A percentile compares a stretch with the other conserved stretches of the same genome.
Evolutionary conservation across 2,329 filamentous ascomycete species (phyloP).

Genomic region (Colletotrichum eremochloae): DNA sequence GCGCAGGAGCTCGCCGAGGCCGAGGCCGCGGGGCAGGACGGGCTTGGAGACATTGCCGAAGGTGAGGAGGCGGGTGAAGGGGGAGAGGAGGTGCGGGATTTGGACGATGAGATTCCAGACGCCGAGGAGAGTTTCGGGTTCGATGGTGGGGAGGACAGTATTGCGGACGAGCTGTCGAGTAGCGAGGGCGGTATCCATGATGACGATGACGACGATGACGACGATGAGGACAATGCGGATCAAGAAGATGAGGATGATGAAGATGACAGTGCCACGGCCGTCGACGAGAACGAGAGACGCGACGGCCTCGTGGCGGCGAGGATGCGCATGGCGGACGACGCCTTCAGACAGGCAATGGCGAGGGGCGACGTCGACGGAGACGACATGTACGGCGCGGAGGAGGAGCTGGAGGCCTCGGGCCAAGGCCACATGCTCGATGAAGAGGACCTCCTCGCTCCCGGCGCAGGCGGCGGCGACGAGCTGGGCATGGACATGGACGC

Average conservation of each 20-base stretch:
- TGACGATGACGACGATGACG: constrained; percentile 53
- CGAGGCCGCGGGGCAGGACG: constrained; percentile 59
- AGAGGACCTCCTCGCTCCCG: constrained; percentile 63
- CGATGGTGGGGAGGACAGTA: constrained; percentile 49
- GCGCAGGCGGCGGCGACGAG: constrained; percentile 44
- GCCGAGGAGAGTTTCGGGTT: constrained; percentile 68
- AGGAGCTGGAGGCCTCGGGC: constrained; percentile 68
- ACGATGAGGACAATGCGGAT: constrained; percentile 58
- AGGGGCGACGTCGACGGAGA: constrained; percentile 63
- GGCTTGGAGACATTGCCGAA: constrained; percentile 60
- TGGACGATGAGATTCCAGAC: constrained; percentile 82
- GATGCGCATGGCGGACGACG: constrained; percentile 71
- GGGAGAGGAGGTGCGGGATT: constrained; percentile 64
- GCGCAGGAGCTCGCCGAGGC: constrained; percentile 82
- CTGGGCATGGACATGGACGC: constrained; percentile 71
- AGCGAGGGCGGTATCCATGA: constrained; percentile 26
- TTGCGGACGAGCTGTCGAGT: constrained; percentile 50
- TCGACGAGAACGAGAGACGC: constrained; percentile 57
- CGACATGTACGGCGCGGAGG: constrained; percentile 66
- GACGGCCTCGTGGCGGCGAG: constrained; percentile 61
- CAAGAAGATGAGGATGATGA: constrained; percentile 51
- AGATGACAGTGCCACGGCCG: constrained; percentile 1
- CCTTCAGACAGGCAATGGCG: constrained; percentile 70
- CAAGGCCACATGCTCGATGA: constrained; percentile 73
- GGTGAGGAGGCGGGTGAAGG: constrained; percentile 65